Conservation (phyloP, 176 grass and related monocot species). For the Tillandsia leiboldiana region DNA sequence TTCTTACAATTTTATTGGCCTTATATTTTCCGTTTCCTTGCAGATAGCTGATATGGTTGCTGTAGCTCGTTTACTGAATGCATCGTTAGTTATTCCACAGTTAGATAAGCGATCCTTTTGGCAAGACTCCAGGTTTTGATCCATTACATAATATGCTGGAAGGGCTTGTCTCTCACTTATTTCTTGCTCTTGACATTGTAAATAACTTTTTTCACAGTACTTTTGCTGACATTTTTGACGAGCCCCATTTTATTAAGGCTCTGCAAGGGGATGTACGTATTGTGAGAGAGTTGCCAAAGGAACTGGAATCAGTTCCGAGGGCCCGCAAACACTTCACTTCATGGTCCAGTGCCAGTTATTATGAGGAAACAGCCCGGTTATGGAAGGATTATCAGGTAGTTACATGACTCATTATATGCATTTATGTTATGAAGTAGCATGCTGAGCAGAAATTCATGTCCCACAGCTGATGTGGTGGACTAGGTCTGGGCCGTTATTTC, state of each 20-base stretch:
- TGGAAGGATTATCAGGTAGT: conserved; percentile 89
- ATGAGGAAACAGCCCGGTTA: conserved; percentile 50
- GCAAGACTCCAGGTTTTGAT: conserved; percentile 75
- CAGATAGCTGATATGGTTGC: conserved; percentile 98
- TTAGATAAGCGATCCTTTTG: conserved; percentile 94
- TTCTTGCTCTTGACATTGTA: conserved; percentile 12
- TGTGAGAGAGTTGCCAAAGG: conserved; percentile 52
- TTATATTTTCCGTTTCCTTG: background rate
- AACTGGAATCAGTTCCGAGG: conserved; percentile 61
- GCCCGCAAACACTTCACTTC: conserved; percentile 89
- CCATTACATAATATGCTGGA: conserved; percentile 7
- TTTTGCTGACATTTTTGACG: conserved; percentile 84
- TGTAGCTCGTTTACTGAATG: conserved; percentile 86
- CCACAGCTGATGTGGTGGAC: too few relatives aligned
- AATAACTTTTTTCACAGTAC: conserved; percentile 33
- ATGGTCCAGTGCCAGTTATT: conserved; percentile 77
- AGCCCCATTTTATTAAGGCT: conserved; percentile 64
- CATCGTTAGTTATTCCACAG: conserved; percentile 84
- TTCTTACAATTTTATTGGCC: background rate
- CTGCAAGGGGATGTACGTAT: conserved; percentile 73
- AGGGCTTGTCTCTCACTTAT: conserved; percentile 4
- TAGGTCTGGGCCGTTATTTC: too few relatives aligned
- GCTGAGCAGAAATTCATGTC: too few relatives aligned
- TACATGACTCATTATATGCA: conserved; percentile 1
- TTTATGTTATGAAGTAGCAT: background rate